Conservation (phyloP, 2,329 filamentous ascomycete species). For the Meredithiella fracta region DNA sequence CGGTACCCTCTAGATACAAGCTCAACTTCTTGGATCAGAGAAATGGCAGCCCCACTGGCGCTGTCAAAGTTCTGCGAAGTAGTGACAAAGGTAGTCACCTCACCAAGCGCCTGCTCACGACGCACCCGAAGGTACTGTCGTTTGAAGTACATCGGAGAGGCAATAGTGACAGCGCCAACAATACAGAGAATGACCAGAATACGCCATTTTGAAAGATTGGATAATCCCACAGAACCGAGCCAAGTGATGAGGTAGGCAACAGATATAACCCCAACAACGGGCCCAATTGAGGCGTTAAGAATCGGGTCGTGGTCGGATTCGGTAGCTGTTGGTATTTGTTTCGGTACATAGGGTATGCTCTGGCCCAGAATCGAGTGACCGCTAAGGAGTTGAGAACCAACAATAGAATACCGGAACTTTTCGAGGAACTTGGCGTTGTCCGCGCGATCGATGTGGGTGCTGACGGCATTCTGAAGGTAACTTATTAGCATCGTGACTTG, state of each 20-base stretch:
- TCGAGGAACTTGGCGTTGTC: slow-evolving; percentile 80
- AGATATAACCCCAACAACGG: slow-evolving; percentile 46
- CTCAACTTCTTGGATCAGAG: slow-evolving; percentile 87
- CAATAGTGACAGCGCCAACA: slow-evolving; percentile 33
- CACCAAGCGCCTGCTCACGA: slow-evolving; percentile 54
- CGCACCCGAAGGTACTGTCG: slow-evolving; percentile 71
- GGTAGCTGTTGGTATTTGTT: background rate
- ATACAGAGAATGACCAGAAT: slow-evolving; percentile 30
- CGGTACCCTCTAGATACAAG: slow-evolving; percentile 81
- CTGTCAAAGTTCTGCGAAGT: slow-evolving; percentile 70
- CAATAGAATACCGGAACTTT: slow-evolving; percentile 82
- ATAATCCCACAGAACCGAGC: slow-evolving; percentile 34
- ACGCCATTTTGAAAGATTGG: slow-evolving; percentile 37
- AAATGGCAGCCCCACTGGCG: slow-evolving; percentile 56
- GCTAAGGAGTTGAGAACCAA: slow-evolving; percentile 76
- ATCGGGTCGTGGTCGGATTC: slow-evolving; percentile 17
- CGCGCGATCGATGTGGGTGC: slow-evolving; percentile 53
- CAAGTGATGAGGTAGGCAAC: slow-evolving; percentile 60
- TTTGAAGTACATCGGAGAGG: slow-evolving; percentile 54
- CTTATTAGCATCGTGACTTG: background rate
- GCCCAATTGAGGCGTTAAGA: slow-evolving; percentile 31
- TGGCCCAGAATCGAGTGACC: slow-evolving; percentile 40
- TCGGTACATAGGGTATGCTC: slow-evolving; percentile 11
- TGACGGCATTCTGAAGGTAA: slow-evolving; percentile 43
- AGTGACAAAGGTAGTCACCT: slow-evolving; percentile 51